A percentile compares a stretch with the other conserved stretches of the same genome.
Conservation (phyloP, 345 rosid genomes). For the Lumnitzera littorea region DNA sequence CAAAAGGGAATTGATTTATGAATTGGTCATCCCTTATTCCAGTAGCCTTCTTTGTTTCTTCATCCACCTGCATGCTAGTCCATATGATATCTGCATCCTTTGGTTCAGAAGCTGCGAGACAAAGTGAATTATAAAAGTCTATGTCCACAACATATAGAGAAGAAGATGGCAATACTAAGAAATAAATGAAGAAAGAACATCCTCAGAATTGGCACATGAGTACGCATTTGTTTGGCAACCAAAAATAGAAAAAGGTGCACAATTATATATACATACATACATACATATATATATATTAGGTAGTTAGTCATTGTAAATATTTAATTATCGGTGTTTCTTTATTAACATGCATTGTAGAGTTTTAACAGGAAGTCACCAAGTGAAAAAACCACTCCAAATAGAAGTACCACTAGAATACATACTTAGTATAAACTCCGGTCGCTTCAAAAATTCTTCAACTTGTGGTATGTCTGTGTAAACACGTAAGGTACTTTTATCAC, state of each 20-base stretch:
- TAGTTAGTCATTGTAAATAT: too few relatives aligned
- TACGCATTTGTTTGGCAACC: too few relatives aligned
- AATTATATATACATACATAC: too few relatives aligned
- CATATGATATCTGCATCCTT: constrained; percentile 88
- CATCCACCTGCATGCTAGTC: constrained; percentile 86
- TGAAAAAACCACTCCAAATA: neutral
- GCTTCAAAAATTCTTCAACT: constrained; percentile 71
- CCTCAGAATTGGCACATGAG: neutral
- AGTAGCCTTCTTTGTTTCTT: constrained; percentile 56
- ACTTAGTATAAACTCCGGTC: constrained; percentile 81
- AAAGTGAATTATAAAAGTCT: constrained; percentile 3
- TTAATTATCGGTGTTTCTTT: too few relatives aligned
- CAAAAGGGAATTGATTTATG: constrained; percentile 86
- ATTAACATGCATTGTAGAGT: neutral
- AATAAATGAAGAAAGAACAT: neutral
- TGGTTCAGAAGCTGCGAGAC: constrained; percentile 55
- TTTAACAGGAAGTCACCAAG: neutral
- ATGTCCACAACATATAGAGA: neutral
- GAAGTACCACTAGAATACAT: constrained; percentile 20
- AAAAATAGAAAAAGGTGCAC: too few relatives aligned
- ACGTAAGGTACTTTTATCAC: constrained; percentile 41
- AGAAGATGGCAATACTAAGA: neutral
- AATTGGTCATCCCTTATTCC: constrained; percentile 75
- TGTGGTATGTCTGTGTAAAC: constrained; percentile 92
- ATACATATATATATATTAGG: too few relatives aligned